Evolutionary conservation across 371 early-diverging fungal species (phyloP), one percentile per base, ranked within the genome.

Genomic region (Syncephalastrum sp.): DNA sequence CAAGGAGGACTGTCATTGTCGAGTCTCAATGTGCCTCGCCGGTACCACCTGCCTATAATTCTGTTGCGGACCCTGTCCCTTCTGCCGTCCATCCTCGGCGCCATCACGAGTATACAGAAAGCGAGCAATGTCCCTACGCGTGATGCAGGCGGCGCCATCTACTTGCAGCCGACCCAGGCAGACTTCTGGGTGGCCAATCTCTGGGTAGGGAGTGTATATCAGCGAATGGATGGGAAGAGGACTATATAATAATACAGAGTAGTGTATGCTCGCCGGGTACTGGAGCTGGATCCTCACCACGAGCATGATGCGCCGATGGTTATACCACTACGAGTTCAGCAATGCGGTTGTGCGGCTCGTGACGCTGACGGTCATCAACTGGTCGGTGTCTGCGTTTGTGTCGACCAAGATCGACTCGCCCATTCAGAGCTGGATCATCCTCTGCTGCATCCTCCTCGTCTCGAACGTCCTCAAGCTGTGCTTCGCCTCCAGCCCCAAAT

Each of bases 281-380:
- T 85, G 86, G 84, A 82, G 81, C 52, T 82, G 74, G 65, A 76
- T 77, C 52, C 50, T 86, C 14, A 69, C 82, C 13, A 83, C 75
- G 21, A 75, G 77, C 50, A 74, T 86, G 74, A 78, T 83, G 72
- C 72, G 75, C 38, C 77, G 82, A 41, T 86, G 86, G 86, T 62
- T 82, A 25, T 79, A 75, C 54, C 79, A 77, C 57, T 84, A 84
- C 56, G 82, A 86, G 47, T 72, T 82, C 10, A 79, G 75, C 19
- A 80, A 79, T 46, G 80, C 82, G 44, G 70, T 83, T 45, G 75
- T 81, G 48, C 82, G 86, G n/a, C 62, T 83, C 17, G 63, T 83
- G 10, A 76, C 80, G 3, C 65, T 86, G 42, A 80, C 70, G 16
- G 71, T 74, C 42, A 72, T 82, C 10, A 81, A 72, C 44, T 81